Evolutionary conservation across 2,329 filamentous ascomycete genomes (phyloP).

Genomic region (Endoconidiophora laricicola): DNA sequence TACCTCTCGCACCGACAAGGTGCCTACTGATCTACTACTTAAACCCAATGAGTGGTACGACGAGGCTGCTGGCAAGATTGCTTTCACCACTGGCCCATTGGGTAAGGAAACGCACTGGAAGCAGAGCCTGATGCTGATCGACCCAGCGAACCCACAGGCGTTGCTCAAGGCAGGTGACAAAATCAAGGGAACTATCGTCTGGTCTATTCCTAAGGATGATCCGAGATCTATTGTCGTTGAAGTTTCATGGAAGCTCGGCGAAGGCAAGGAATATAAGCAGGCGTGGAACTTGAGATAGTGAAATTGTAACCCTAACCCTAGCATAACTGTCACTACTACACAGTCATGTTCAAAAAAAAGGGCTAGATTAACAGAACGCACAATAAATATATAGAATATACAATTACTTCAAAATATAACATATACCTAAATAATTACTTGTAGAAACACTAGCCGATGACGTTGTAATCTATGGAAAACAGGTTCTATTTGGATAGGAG

Average conservation of each 20-base stretch:
- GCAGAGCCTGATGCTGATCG: conserved; percentile 60
- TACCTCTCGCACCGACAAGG: conserved; percentile 37
- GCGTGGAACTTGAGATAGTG: conserved; percentile 28
- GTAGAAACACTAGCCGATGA: too few species aligned
- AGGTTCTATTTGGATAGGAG: too few species aligned
- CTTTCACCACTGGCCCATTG: conserved; percentile 74
- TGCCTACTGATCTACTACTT: conserved; percentile 32
- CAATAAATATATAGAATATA: not conserved
- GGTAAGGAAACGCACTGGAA: conserved; percentile 77
- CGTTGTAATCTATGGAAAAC: too few species aligned
- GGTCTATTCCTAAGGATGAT: conserved; percentile 51
- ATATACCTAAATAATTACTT: too few species aligned
- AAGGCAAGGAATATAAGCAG: conserved; percentile 27
- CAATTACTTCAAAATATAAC: not conserved
- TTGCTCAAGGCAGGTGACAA: conserved; percentile 36
- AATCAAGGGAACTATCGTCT: conserved; percentile 52
- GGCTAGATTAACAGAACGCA: not conserved
- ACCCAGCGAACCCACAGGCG: conserved; percentile 33
- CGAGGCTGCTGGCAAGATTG: conserved; percentile 43
- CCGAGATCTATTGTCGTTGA: conserved; percentile 51
- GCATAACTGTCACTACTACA: not conserved
- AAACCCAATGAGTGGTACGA: conserved; percentile 45
- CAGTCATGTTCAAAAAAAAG: not conserved
- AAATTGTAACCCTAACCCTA: not conserved
- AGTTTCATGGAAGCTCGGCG: conserved; percentile 40